Percentiles rank a stretch among this genome's conserved stretches.
Evolutionary conservation across 1,284 basidiomycete genomes (phyloP).

Genomic region (Ceratobasidium papillatum): DNA sequence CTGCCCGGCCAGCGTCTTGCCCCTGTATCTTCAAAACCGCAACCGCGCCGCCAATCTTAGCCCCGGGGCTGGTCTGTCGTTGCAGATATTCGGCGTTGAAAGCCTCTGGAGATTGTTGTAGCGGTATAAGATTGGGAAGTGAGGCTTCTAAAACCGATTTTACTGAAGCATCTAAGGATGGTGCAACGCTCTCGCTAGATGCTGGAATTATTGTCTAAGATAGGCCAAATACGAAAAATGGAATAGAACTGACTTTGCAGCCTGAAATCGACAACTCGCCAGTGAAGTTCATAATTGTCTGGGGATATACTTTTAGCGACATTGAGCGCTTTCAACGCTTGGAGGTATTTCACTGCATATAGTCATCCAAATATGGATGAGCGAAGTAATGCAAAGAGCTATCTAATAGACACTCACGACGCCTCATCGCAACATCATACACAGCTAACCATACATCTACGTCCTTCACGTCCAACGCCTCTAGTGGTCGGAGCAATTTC

Average conservation of each 20-base stretch:
- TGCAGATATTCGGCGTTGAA: conserved; percentile 83
- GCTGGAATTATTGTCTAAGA: conserved; percentile 53
- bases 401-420: conserved; percentile 62
- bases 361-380: background rate
- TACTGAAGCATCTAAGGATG: conserved; percentile 49
- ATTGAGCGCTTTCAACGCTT: conserved; percentile 77
- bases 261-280: conserved; percentile 73
- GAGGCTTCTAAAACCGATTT: conserved; percentile 50
- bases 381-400: background rate
- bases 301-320: conserved; percentile 66
- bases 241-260: conserved; percentile 51
- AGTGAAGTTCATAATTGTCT: conserved; percentile 73
- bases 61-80: conserved; percentile 61
- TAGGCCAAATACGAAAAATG: conserved; percentile 20
- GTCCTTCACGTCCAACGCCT: conserved; percentile 60
- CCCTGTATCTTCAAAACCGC: conserved; percentile 51
- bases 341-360: conserved; percentile 75
- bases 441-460: conserved; percentile 77
- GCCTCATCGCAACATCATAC: conserved; percentile 84
- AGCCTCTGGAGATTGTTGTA: conserved; percentile 65
- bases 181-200: conserved; percentile 51
- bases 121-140: conserved; percentile 64
- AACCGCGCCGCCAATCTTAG: conserved; percentile 69
- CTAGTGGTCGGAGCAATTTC: conserved; percentile 76
- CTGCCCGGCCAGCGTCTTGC: conserved; percentile 51